Evolutionary conservation across 2,329 filamentous ascomycete species (phyloP).

Genomic region (Dactylellina drechsleri): DNA sequence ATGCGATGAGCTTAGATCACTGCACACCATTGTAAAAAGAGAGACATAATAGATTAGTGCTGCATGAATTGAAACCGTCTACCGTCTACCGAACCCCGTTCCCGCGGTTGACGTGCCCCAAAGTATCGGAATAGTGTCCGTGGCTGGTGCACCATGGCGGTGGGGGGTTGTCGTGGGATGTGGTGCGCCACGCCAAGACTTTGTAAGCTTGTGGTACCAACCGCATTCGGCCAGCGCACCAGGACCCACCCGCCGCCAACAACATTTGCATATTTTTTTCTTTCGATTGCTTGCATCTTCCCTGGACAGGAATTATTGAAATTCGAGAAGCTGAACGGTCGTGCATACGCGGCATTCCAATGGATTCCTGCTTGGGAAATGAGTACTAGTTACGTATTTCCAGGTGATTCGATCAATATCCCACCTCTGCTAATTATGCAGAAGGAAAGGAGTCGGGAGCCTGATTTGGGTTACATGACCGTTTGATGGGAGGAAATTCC

Average conservation of each 20-base stretch:
- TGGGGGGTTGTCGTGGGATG: conserved; percentile 27
- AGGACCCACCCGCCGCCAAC: conserved; percentile 31
- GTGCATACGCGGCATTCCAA: conserved; percentile 41
- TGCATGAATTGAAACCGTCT: conserved; percentile 54
- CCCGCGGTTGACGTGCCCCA: conserved; percentile 18
- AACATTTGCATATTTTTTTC: conserved; percentile 20
- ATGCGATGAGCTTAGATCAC: conserved; percentile 36
- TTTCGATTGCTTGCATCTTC: neutral
- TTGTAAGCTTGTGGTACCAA: conserved; percentile 33
- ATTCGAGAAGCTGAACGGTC: conserved; percentile 18
- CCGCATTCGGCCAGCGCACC: conserved; percentile 44
- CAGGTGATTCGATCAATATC: conserved; percentile 12
- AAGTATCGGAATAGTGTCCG: conserved; percentile 27
- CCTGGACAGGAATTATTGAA: neutral
- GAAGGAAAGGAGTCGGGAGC: conserved; percentile 25
- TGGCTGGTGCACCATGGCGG: conserved; percentile 24
- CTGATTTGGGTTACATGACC: neutral
- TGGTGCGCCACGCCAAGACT: conserved; percentile 35
- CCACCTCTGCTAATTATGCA: conserved; percentile 29
- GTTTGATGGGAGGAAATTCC: conserved; percentile 16
- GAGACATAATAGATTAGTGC: conserved; percentile 32
- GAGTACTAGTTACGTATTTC: conserved; percentile 24
- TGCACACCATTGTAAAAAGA: conserved; percentile 13
- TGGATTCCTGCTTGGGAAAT: conserved; percentile 29
- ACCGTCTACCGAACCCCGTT: conserved; percentile 34